Evolutionary conservation across 73 alveolate species (phyloP), one percentile per base, ranked within the genome.

Genomic region (Tetrahymena borealis): DNA sequence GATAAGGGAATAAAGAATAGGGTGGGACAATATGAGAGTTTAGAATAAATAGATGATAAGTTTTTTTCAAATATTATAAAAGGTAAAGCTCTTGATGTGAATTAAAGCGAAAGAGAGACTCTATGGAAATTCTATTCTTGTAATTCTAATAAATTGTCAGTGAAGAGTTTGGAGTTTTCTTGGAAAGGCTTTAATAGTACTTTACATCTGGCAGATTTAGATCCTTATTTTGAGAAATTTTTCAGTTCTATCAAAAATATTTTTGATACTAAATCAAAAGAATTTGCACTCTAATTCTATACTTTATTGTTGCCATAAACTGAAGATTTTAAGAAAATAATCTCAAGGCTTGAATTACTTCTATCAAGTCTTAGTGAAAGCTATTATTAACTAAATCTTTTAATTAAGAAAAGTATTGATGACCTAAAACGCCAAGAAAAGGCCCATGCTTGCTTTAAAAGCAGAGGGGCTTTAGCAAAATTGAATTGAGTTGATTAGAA

Each of bases 171-270:
- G 28, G 93, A 90, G 18, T 91, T 79, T 38, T 93, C 93, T 28
- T 79, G 90, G 95, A 36, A 32, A 39, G 95, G 95, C 15, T 93
- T 93, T 92, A 93, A 93, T 77, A 93, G 91, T 77, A 90, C 90
- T 10, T 41, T 43, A 39, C 39, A 92, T 39, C 40, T 31, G 20
- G 85, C 28, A 28, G 43, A 24, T 2, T 28, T 93, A 2, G 79
- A 33, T 15, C 91, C 90, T 7, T 93, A 93, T 39, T 42, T 39
- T 35, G 95, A 93, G 38, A 93, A 93, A 33, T 93, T 93, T 90
- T 93, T 93, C 41, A 32, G 77, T 24, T 91, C 79, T 39, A 93
- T 93, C 9, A 33, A 79, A 20, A 10, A 38, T 33, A 40, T 93
- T 3, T 78, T 93, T 20, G 38, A 93, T 28, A 85, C 93, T 0